Evolutionary conservation across 2,329 filamentous ascomycete species (phyloP), one percentile per base, ranked within the genome.

Genomic region (Alternaria sp.): DNA sequence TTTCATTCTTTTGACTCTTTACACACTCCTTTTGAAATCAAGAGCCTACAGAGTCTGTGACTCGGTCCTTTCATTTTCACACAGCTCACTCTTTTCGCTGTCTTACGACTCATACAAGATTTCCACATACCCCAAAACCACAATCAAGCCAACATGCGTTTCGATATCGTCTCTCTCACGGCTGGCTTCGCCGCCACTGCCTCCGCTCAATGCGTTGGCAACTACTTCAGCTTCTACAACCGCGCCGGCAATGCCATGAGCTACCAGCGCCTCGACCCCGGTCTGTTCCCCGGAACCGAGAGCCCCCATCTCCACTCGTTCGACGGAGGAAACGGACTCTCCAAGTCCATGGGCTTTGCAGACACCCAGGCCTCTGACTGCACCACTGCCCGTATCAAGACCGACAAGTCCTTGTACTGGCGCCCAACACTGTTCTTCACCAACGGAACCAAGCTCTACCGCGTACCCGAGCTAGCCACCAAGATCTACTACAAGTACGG

Each of bases 401-500:
- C 72, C 12, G 79, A 80, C 65, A 79, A 79, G 68, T 75, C 71
- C 55, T 59, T 79, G 62, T 80, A 80, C 72, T 80, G 79, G 79
- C 75, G 76, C 43, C 78, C 78, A 5, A 72, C 76, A 12, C 72
- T 80, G 26, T 79, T 71, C 71, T 79, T 70, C 70, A 78, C 75
- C 45, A 79, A 78, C 61, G 73, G 72, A 61, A 77, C 75, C 32
- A 74, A 74, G 36, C 78, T 78, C 65, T 73, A 77, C 61, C 74
- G 71, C 13, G 78, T 80, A 11, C 77, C 77, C 1, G 76, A 80
- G 59, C 66, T 73, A 47, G 70, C 69, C 30, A 70, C 75, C 47
- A 79, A 80, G 67, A 70, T 79, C 49, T 80, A 80, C 72, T 80
- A 80, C 74, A 78, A 79, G 61, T 80, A 74, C 51, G 77, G 77